Conservation (phyloP, 208 protist species). For the Acanthamoeba culbertsoni region DNA sequence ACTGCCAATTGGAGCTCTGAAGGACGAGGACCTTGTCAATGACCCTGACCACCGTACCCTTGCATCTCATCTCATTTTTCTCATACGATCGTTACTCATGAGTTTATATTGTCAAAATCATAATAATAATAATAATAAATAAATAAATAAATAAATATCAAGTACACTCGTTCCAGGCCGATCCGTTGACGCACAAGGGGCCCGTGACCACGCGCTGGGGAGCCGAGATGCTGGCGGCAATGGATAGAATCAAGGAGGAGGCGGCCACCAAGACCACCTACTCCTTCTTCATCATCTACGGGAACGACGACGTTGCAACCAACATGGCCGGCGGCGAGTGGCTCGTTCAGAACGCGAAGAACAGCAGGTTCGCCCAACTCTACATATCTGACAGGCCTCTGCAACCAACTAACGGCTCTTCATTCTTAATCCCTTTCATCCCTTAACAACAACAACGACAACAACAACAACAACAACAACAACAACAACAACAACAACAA, state of each 20-base stretch:
- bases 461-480: no score
- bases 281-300: not conserved
- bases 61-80: not conserved
- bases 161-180: not conserved
- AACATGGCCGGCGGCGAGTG: not conserved
- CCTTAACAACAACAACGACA: no score
- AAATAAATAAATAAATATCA: not conserved
- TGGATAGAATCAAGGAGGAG: constrained; percentile 14
- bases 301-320: not conserved
- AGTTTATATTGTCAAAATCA: not conserved
- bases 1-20: not conserved
- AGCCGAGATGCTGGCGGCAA: not conserved
- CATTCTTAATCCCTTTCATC: no score
- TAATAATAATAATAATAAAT: not conserved
- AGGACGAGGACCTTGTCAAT: not conserved
- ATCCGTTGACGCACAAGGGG: constrained; percentile 41
- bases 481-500: no score
- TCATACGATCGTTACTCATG: not conserved
- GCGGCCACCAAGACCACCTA: constrained; percentile 43
- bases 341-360: not conserved
- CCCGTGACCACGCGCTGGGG: not conserved
- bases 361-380: not conserved
- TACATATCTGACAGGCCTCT: not conserved
- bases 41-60: not conserved
- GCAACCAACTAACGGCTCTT: no score